A percentile compares a stretch with the other conserved stretches of the same genome.
These are phyloP conservation scores for Fusarium sp. DNA, from an alignment of 2,329 filamentous ascomycete genomes.

Conservation along the genomic window DNA sequence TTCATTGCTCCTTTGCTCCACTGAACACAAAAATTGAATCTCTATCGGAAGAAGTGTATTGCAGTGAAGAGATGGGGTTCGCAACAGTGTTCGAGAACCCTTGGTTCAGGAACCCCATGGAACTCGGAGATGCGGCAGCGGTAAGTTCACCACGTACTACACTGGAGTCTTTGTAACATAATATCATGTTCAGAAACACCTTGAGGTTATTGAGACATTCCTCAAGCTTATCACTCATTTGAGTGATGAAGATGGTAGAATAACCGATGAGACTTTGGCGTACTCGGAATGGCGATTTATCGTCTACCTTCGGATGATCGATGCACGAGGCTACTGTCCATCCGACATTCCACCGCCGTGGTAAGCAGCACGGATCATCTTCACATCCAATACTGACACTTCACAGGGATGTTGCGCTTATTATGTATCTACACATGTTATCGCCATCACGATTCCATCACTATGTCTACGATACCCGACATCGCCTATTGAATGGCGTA, in stretches of 20 bases:
- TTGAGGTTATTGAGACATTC: background rate
- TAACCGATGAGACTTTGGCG: background rate
- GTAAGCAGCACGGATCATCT: accelerated
- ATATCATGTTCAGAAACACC: background rate
- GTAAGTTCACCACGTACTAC: background rate
- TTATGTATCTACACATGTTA: slow-evolving; percentile 16
- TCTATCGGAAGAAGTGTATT: accelerated
- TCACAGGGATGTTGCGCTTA: slow-evolving; percentile 3
- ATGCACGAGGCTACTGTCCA: background rate
- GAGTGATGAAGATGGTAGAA: accelerated
- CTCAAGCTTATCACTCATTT: background rate
- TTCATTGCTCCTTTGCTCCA: accelerated
- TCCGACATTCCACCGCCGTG: background rate
- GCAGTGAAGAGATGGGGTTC: background rate
- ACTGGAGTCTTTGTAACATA: accelerated
- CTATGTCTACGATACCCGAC: slow-evolving; percentile 1
- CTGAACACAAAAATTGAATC: accelerated
- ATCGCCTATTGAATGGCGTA: background rate
- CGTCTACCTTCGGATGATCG: slow-evolving; percentile 3
- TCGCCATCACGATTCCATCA: background rate
- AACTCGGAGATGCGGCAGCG: background rate
- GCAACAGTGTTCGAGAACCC: background rate
- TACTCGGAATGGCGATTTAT: slow-evolving; percentile 19
- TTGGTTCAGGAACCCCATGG: background rate
- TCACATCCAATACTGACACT: accelerated